These are phyloP conservation scores for Linnemannia zychae DNA, from an alignment of 192 early-diverging fungal genomes.

Conservation along the genomic window DNA sequence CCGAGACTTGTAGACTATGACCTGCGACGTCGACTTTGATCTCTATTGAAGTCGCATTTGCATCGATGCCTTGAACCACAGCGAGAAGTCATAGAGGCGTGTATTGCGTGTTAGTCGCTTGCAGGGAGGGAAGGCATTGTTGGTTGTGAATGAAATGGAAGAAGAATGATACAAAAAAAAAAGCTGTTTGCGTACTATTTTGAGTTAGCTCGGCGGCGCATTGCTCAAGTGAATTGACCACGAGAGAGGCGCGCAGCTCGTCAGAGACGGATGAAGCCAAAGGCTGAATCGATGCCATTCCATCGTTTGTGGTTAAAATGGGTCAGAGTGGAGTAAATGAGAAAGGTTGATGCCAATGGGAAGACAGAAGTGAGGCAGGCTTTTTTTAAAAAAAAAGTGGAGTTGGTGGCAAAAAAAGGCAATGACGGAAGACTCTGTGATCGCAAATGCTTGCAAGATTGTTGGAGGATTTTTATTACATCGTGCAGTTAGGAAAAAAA, in stretches of 20 bases:
- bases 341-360: neutral
- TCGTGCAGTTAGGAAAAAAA: no score
- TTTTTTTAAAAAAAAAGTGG: neutral
- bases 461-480: no score
- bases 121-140: no score
- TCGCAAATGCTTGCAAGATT: no score
- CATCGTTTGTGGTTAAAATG: constrained; percentile 18
- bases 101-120: no score
- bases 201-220: constrained; percentile 74
- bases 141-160: constrained; percentile 3
- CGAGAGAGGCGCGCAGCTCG: constrained; percentile 54
- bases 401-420: constrained; percentile 23
- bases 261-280: constrained; percentile 39
- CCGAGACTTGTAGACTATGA: constrained; percentile 67
- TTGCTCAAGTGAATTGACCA: constrained; percentile 59
- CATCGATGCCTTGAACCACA: constrained; percentile 64
- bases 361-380: neutral
- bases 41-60: constrained; percentile 64
- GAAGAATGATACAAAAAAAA: neutral
- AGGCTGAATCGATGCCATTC: constrained; percentile 51
- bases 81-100: no score
- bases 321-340: neutral
- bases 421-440: neutral
- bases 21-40: constrained; percentile 58
- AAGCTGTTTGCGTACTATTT: constrained; percentile 58